These are phyloP conservation scores for Moesziomyces parantarcticus DNA, from an alignment of 1,284 basidiomycete genomes.

Conservation along the genomic window DNA sequence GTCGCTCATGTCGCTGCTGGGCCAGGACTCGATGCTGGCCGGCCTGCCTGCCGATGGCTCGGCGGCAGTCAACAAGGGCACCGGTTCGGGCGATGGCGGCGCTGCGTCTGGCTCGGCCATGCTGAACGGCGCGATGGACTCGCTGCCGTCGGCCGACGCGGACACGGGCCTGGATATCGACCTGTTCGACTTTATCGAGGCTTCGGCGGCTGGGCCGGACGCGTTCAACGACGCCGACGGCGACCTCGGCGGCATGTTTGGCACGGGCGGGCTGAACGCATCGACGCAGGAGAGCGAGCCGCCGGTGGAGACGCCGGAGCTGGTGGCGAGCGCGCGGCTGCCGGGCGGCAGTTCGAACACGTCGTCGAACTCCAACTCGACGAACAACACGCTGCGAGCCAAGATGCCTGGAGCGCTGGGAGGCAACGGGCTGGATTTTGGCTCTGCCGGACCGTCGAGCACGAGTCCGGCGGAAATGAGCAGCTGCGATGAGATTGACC, in stretches of 20 bases:
- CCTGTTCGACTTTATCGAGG: conserved; percentile 58
- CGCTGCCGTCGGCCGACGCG: conserved; percentile 44
- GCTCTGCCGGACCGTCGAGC: conserved; percentile 56
- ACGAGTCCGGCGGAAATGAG: conserved; percentile 57
- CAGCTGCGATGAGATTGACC: conserved; percentile 53
- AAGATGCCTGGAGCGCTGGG: conserved; percentile 36
- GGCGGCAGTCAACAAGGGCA: conserved; percentile 16
- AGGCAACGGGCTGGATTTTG: conserved; percentile 53
- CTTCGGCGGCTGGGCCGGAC: conserved; percentile 47
- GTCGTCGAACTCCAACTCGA: conserved; percentile 47
- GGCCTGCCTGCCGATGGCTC: conserved; percentile 27
- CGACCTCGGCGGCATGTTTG: conserved; percentile 48
- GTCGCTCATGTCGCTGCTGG: conserved; percentile 47
- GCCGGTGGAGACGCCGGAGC: conserved; percentile 51
- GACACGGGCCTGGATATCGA: conserved; percentile 50
- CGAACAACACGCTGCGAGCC: conserved; percentile 34
- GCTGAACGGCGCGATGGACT: conserved; percentile 27
- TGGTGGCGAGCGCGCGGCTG: conserved; percentile 46
- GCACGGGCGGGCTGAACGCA: conserved; percentile 28
- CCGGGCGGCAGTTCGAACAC: conserved; percentile 41
- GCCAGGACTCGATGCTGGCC: conserved; percentile 44
- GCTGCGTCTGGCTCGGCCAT: conserved; percentile 23
- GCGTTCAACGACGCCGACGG: conserved; percentile 48
- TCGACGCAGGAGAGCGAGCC: conserved; percentile 49
- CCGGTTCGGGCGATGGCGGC: conserved; percentile 11